Conservation (phyloP, 2,329 filamentous ascomycete genomes). For the Akanthomyces uredinophilus region DNA sequence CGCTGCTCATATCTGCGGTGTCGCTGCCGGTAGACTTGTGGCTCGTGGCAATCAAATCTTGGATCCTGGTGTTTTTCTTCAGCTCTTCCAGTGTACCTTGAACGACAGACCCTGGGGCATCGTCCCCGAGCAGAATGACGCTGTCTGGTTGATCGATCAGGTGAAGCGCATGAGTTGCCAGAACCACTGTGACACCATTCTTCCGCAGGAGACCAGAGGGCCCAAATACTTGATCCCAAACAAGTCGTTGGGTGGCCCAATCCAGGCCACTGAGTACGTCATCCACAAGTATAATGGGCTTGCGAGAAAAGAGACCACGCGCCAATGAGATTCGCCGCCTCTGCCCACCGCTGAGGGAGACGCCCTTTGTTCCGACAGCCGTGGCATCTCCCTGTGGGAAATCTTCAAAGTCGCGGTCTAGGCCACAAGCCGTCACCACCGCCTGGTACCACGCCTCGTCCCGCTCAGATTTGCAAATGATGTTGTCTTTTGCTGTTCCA, state of each 20-base stretch:
- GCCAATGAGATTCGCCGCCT: constrained; percentile 24
- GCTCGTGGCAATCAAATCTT: constrained; percentile 7
- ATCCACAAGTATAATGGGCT: constrained; percentile 25
- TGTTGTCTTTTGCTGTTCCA: constrained; percentile 22
- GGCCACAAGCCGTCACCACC: constrained; percentile 19
- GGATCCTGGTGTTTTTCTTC: neutral
- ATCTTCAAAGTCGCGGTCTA: constrained; percentile 19
- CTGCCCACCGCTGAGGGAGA: constrained; percentile 24
- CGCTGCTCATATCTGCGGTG: neutral
- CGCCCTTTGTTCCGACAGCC: constrained; percentile 20
- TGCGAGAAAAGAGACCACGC: constrained; percentile 22
- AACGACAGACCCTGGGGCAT: neutral
- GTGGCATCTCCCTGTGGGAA: constrained; percentile 21
- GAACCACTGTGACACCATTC: constrained; percentile 21
- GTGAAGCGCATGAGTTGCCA: constrained; percentile 25
- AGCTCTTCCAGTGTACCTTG: constrained; percentile 7
- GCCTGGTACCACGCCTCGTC: constrained; percentile 21
- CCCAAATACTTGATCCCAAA: constrained; percentile 33
- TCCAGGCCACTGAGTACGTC: constrained; percentile 33
- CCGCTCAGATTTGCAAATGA: constrained; percentile 18
- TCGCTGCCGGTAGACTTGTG: neutral
- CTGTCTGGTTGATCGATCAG: constrained; percentile 21
- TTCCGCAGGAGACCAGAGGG: constrained; percentile 25
- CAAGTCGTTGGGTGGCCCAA: constrained; percentile 31
- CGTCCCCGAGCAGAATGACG: constrained; percentile 1